Evolutionary conservation across 192 early-diverging fungal genomes (phyloP).

Genomic region (Backusella parvicylindrica): DNA sequence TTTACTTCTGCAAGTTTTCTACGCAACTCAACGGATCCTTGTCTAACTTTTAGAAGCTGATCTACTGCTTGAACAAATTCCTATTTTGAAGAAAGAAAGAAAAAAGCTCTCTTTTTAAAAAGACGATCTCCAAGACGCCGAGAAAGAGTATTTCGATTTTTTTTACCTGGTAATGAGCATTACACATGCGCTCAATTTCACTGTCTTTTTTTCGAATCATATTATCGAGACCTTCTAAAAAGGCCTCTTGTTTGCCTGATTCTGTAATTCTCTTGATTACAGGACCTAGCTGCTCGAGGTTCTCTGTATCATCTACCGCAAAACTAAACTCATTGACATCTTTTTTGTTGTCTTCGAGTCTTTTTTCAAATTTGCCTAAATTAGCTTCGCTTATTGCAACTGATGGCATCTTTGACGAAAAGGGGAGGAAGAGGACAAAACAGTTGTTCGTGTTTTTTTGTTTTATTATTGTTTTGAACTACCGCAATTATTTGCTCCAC

Average conservation of each 20-base stretch:
- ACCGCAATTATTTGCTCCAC: not conserved
- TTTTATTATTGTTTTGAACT: not conserved
- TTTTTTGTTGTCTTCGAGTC: not conserved
- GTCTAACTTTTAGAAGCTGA: constrained; percentile 91
- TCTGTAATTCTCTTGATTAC: constrained; percentile 89
- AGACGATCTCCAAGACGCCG: not conserved
- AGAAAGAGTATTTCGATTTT: not conserved
- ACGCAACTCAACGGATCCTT: constrained; percentile 81
- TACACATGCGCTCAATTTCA: constrained; percentile 98
- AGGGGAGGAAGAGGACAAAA: not conserved
- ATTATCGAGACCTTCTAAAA: constrained; percentile 77
- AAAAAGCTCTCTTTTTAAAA: not conserved
- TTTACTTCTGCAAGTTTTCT: constrained; percentile 86
- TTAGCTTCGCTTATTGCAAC: not conserved
- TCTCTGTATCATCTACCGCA: constrained; percentile 53
- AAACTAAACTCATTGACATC: not conserved
- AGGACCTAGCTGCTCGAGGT: constrained; percentile 78
- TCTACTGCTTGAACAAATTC: constrained; percentile 94
- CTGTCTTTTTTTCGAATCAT: constrained; percentile 87
- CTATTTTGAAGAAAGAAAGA: constrained; percentile 32
- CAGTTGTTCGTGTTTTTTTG: not conserved
- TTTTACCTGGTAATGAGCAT: constrained; percentile 86
- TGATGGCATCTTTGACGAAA: not conserved
- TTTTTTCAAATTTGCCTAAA: not conserved
- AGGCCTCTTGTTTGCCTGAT: constrained; percentile 79